Evolutionary conservation across 345 rosid genomes (phyloP), one percentile per base, ranked within the genome.

Genomic region (Cardiospermum halicacabum): DNA sequence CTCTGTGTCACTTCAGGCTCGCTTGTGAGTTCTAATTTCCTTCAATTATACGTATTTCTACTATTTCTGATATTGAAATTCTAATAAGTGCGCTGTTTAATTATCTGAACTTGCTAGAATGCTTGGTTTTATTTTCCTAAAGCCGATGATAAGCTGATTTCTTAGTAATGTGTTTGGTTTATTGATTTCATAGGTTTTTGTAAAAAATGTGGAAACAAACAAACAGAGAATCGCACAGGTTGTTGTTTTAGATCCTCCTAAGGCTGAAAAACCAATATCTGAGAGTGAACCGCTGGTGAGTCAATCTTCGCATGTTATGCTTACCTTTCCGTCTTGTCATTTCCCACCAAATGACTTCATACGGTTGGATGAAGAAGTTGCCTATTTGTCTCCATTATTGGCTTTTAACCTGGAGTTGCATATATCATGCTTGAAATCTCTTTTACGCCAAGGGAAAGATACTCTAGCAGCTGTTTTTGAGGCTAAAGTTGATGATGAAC

Each of bases 381-480:
- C 95, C 36, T 91, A 85, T 72, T 57, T 94, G 64, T 89, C 96
- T n/a, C 95, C 97, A 11, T 68, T 83, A 12, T 73, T 94, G 56
- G 96, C 94, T 19, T 94, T 94, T 81, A 94, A 94, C 78, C 82
- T 94, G 18, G 79, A 82, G 71, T 69, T 94, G 78, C 95, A 91
- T 42, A 43, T 78, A 43, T 85, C 93, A 1, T 91, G 96, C 77
- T 71, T 89, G 56, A 87, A 81, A 59, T 80, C 84, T 16, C 82
- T 85, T 3, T 88, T 91, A 21, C 74, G 65, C 69, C 78, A 31
- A 62, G 97, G 97, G 53, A 75, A 80, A 39, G 91, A 69, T 48
- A 62, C 78, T 40, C 75, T 94, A 40, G 83, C 67, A 37, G 77
- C 82, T 6, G 74, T 87, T 49, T 91, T 94, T 72, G 73, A 78